These are phyloP conservation scores for Delphinella strobiligena DNA, from an alignment of 2,329 filamentous ascomycete genomes.

Conservation along the genomic window DNA sequence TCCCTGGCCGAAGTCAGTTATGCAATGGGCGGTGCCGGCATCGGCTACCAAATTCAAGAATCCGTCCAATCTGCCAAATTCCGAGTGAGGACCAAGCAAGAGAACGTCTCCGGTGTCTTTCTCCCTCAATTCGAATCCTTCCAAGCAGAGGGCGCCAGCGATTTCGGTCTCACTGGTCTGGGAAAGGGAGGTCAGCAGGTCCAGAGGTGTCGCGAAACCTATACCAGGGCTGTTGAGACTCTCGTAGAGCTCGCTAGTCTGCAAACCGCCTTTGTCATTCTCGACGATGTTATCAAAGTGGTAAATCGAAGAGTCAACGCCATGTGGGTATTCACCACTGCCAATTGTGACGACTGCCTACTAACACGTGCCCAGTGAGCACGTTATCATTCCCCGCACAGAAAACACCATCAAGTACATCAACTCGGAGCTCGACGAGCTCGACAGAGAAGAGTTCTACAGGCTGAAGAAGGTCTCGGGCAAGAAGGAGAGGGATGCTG, in stretches of 20 bases:
- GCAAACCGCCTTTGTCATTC: constrained; percentile 94
- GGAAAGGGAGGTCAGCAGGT: constrained; percentile 97
- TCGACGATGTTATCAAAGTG: constrained; percentile 98
- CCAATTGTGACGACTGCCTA: constrained; percentile 1
- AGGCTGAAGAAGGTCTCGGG: constrained; percentile 84
- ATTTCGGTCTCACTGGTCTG: constrained; percentile 89
- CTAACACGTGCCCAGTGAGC: constrained; percentile 45
- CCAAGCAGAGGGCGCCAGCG: constrained; percentile 76
- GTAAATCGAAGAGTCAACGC: constrained; percentile 97
- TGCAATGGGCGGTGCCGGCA: constrained; percentile 77
- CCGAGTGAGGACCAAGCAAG: constrained; percentile 85
- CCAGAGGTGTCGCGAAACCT: constrained; percentile 87
- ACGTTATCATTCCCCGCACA: constrained; percentile 93
- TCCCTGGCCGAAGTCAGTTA: constrained; percentile 96
- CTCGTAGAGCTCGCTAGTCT: constrained; percentile 88
- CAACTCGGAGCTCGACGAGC: constrained; percentile 93
- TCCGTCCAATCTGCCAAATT: constrained; percentile 88
- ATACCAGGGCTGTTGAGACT: constrained; percentile 89
- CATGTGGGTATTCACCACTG: constrained; percentile 48
- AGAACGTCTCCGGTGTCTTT: constrained; percentile 96
- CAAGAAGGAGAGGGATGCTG: constrained; percentile 47
- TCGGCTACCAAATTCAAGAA: constrained; percentile 95
- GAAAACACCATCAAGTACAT: constrained; percentile 99
- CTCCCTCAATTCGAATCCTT: constrained; percentile 90
- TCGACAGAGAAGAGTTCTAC: constrained; percentile 97